Base-by-base conservation (phyloP, 2,329 filamentous ascomycete genomes). In the Fusarium avenaceum region DNA sequence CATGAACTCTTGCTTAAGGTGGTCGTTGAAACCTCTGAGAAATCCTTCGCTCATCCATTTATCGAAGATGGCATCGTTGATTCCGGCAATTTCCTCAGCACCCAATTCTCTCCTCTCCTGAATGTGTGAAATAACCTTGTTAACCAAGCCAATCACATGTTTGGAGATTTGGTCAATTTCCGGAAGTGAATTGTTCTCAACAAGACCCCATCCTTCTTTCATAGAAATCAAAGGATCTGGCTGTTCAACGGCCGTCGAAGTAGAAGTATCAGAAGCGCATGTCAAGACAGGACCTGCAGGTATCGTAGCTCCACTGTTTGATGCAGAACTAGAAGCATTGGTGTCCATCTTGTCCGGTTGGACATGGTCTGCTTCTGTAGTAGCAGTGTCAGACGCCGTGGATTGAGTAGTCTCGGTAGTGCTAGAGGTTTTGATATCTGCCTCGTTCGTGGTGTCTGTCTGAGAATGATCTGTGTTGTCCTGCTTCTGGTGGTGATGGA, bases 51-150 rank as follows among this genome's bases (percentile, higher is more conserved):
- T 33, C 8, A 72, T 52, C 75, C 75, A 77, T 20, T 68, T 58
- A 2, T 73, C 67, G 13, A 76, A 62, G 4, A 74, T 66, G 0
- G 65, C 67, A 7, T 76, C 72, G 20, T 75, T 68, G 10, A 78
- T 70, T 3, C 69, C 73, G 6, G 24, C 42, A 9, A 76, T 35
- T 7, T 72, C 67, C 6, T 55, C 48, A 7, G 68, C 47, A 14
- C 71, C 61, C 2, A 72, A 42, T 3, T 40, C 26, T 6, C 63
- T 40, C 15, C 53, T 28, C 1, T 54, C 15, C 5, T 56, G 44
- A 11, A 71, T 56, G 5, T 74, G 55, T 1, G 15, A 40, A 1
- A 70, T 33, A 17, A 64, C 48, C 17, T 50, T 50, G 8, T 49
- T 39, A 1, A 73, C 40, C 3, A 70, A 35, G 7, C 15, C 19